A percentile compares a stretch with the other conserved stretches of the same genome.
These are phyloP conservation scores for Colletotrichum abscissum DNA, from an alignment of 2,329 filamentous ascomycete species.

Conservation along the genomic window DNA sequence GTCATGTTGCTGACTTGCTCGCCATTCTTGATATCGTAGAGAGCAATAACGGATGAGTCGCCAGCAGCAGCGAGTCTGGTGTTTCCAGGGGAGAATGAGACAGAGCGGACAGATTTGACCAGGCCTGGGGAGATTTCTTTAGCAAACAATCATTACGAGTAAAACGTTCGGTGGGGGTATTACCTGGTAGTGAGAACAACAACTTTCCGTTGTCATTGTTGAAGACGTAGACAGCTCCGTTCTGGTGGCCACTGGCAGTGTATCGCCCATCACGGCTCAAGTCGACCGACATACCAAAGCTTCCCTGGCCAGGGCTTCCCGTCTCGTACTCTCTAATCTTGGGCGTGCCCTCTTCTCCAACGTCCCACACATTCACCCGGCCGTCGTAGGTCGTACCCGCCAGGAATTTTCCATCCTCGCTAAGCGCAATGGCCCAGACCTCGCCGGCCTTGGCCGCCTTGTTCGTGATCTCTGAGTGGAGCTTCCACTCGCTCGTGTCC, in stretches of 20 bases:
- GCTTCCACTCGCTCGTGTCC: conserved; percentile 65
- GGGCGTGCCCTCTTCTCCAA: conserved; percentile 62
- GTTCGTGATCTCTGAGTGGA: conserved; percentile 57
- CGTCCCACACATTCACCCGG: conserved; percentile 89
- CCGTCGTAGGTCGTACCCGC: conserved; percentile 92
- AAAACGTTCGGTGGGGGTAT: conserved; percentile 37
- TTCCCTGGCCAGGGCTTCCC: conserved; percentile 74
- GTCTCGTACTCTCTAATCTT: conserved; percentile 90
- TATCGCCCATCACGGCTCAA: conserved; percentile 82
- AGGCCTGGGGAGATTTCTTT: conserved; percentile 67
- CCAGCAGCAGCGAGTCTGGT: conserved; percentile 90
- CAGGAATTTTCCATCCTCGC: conserved; percentile 83
- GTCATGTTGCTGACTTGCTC: conserved; percentile 89
- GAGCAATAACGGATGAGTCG: conserved; percentile 86
- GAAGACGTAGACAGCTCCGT: conserved; percentile 92
- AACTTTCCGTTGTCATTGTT: conserved; percentile 90
- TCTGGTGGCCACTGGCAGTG: conserved; percentile 93
- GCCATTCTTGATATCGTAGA: conserved; percentile 93
- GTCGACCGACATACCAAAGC: conserved; percentile 90
- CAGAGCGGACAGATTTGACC: conserved; percentile 84
- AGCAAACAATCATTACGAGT: not conserved
- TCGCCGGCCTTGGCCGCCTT: conserved; percentile 71
- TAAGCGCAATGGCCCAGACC: conserved; percentile 89
- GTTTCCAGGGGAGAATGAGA: conserved; percentile 88
- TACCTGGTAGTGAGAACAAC: conserved; percentile 85